Base-by-base conservation (phyloP, 1,284 basidiomycete species). In the Earliella scabrosa region DNA sequence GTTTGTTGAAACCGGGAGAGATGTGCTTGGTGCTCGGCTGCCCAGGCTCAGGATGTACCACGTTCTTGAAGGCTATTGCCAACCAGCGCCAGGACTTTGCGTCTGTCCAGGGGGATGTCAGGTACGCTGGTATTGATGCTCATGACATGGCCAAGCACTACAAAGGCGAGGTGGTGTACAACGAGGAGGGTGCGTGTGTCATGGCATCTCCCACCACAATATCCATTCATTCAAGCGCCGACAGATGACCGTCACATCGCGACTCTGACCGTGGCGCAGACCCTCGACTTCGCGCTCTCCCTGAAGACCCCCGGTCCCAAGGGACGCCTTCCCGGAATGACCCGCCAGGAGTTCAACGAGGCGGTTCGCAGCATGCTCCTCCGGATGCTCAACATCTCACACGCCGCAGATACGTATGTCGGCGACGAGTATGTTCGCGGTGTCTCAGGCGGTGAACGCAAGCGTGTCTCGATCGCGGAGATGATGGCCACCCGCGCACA, bases 391-490 rank as follows among this genome's bases (percentile, higher is more conserved):
- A 92, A 93, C 65, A 88, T 96, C 61, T 78, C 80, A 7, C 90
- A 87, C 67, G 93, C 90, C 0, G 77, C 79, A 55, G 76, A 89
- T 61, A 95, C 92, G 0, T 82, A 90, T 2, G 92, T 96, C 40
- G 94, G 94, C 3, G 86, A 94, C 68, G 88, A 88, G 58, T 90
- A 88, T 60, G 86, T 95, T 1, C 86, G 93, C 14, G 94, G 93
- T 58, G 87, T 95, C 4, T 90, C 88, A 0, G 94, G 93, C 46
- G 94, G 95, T 34, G 92, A 93, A 69, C 80, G 87, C 31, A 93
- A 93, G 72, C 91, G 93, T 64, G 92, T 95, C 13, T 91, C 88
- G 45, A 93, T 95, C 66, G 86, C 89, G 5, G 93, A 95, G 75
- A 90, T 89, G 81, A 86, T 95, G 82, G 82, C 88, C 0, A 89